A percentile compares a stretch with the other conserved stretches of the same genome.
Conservation (phyloP, 2,329 filamentous ascomycete species). For the Aspergillus sp. region DNA sequence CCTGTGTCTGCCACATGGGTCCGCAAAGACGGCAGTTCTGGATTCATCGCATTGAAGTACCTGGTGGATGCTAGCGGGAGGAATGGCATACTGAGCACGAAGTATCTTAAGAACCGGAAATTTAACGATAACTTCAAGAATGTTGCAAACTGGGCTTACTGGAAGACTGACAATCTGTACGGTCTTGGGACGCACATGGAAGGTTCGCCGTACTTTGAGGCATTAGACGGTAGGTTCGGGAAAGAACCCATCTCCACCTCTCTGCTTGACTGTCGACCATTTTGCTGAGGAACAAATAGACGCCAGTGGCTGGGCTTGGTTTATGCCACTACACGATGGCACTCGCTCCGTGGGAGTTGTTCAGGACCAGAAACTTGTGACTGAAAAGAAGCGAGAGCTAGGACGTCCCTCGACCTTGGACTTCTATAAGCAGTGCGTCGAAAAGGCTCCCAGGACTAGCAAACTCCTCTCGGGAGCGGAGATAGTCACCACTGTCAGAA, state of each 20-base stretch:
- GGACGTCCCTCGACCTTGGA: neutral
- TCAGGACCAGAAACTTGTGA: constrained; percentile 14
- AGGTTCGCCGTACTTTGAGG: constrained; percentile 19
- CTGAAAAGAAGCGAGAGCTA: constrained; percentile 12
- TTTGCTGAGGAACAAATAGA: neutral
- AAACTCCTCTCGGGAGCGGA: constrained; percentile 23
- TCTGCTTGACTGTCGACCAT: too few relatives aligned
- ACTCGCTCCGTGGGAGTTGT: neutral
- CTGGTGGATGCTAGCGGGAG: constrained; percentile 55
- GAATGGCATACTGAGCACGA: constrained; percentile 48
- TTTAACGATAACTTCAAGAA: constrained; percentile 14
- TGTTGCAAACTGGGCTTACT: constrained; percentile 40
- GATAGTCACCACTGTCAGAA: constrained; percentile 41
- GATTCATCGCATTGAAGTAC: constrained; percentile 43
- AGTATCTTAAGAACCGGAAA: constrained; percentile 47
- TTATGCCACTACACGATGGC: neutral
- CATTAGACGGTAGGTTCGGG: constrained; percentile 10
- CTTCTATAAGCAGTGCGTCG: too few relatives aligned
- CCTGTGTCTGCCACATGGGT: too few relatives aligned
- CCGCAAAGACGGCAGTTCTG: too few relatives aligned
- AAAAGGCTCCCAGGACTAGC: too few relatives aligned
- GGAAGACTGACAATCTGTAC: constrained; percentile 29
- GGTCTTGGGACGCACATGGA: constrained; percentile 11
- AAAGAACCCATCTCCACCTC: neutral
- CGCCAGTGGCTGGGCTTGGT: neutral